These are phyloP conservation scores for Peniophora sp. DNA, from an alignment of 1,284 basidiomycete species.

Conservation along the genomic window DNA sequence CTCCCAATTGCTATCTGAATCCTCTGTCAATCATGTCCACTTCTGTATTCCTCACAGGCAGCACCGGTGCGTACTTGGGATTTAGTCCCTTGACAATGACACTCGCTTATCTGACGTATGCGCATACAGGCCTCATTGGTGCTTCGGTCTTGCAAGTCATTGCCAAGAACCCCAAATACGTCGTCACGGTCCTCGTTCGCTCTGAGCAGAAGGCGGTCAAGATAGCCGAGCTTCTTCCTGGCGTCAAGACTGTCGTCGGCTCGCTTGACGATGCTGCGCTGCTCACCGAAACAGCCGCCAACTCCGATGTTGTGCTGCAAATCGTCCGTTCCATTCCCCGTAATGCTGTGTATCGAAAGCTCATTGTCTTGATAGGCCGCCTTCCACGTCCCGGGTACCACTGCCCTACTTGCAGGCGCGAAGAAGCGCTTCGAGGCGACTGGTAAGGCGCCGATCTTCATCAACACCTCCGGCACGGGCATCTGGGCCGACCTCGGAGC, in stretches of 20 bases:
- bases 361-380: conserved; percentile 26
- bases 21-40: neutral
- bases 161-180: conserved; percentile 27
- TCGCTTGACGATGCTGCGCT: conserved; percentile 23
- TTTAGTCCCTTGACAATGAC: too few species aligned
- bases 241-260: conserved; percentile 25
- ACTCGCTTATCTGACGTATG: too few species aligned
- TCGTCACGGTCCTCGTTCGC: conserved; percentile 36
- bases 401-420: conserved; percentile 34
- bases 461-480: conserved; percentile 29
- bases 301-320: conserved; percentile 40
- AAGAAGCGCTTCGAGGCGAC: conserved; percentile 29
- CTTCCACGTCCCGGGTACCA: conserved; percentile 32
- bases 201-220: conserved; percentile 27
- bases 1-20: too few species aligned
- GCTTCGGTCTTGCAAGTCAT: conserved; percentile 39
- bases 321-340: conserved; percentile 26
- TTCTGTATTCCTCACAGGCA: neutral
- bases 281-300: conserved; percentile 27
- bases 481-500: too few species aligned
- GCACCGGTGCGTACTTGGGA: conserved; percentile 20
- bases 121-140: conserved; percentile 41
- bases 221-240: conserved; percentile 18
- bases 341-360: neutral
- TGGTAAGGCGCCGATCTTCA: conserved; percentile 31